A percentile compares a stretch with the other conserved stretches of the same genome.
phyloP scores from a whole-genome alignment of 2,329 filamentous ascomycete genomes.

The Pseudogymnoascus sp. region DNA sequence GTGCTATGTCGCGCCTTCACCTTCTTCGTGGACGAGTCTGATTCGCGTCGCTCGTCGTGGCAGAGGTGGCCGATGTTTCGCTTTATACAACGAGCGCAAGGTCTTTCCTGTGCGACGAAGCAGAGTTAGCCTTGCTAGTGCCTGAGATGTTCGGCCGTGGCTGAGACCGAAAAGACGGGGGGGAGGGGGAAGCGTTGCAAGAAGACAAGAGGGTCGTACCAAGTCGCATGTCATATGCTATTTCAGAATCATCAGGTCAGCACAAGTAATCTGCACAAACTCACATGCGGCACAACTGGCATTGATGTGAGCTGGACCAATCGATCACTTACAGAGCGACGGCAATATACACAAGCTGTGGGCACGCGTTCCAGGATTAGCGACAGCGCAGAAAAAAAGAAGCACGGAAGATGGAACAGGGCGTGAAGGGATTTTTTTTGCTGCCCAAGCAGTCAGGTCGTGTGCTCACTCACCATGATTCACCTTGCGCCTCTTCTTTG shows the following conservation, averaged over 20 bases:
- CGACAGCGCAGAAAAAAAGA: slow-evolving; percentile 20
- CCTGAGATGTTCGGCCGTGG: slow-evolving; percentile 25
- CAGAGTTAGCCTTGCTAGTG: slow-evolving; percentile 24
- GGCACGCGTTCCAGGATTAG: slow-evolving; percentile 32
- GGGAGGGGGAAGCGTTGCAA: slow-evolving; percentile 1
- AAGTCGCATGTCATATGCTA: slow-evolving; percentile 92
- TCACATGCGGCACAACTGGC: slow-evolving; percentile 21
- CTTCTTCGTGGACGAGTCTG: slow-evolving; percentile 60
- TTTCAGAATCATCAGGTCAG: slow-evolving; percentile 27
- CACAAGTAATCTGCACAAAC: slow-evolving; percentile 26
- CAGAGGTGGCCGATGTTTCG: slow-evolving; percentile 97
- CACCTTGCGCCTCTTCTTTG: slow-evolving; percentile 81
- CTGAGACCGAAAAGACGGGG: slow-evolving; percentile 18
- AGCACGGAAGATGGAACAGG: slow-evolving; percentile 11
- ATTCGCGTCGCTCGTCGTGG: slow-evolving; percentile 91
- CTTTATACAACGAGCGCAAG: slow-evolving; percentile 96
- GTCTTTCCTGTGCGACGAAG: slow-evolving; percentile 62
- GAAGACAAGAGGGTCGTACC: slow-evolving; percentile 45
- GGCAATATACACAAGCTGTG: slow-evolving; percentile 81
- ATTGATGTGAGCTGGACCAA: slow-evolving; percentile 23
- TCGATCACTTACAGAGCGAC: slow-evolving; percentile 70
- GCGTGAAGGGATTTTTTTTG: slow-evolving; percentile 20
- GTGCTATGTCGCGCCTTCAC: slow-evolving; percentile 56
- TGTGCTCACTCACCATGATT: slow-evolving; percentile 65
- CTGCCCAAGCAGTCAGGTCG: slow-evolving; percentile 13